Evolutionary conservation across 2,329 filamentous ascomycete genomes (phyloP).

Genomic region (Verticillium zaregamsianum): DNA sequence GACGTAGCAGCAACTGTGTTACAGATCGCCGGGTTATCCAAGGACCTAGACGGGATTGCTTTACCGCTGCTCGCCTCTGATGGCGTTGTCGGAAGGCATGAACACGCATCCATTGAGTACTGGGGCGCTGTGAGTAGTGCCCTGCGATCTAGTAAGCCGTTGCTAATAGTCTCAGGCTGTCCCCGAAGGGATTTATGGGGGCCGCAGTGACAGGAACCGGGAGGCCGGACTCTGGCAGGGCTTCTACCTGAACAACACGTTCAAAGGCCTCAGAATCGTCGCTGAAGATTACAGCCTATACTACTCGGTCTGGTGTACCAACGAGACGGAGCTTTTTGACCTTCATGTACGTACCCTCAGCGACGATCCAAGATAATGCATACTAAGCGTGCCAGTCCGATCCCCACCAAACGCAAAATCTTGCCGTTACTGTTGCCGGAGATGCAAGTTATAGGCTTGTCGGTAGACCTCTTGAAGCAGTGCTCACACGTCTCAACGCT

Average conservation of each 20-base stretch:
- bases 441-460: neutral
- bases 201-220: conserved; percentile 5
- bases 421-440: neutral
- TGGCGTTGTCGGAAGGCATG: conserved; percentile 21
- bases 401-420: neutral
- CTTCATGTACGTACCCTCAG: conserved; percentile 32
- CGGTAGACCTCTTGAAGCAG: neutral
- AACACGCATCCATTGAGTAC: conserved; percentile 45
- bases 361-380: too few species aligned
- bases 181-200: conserved; percentile 9
- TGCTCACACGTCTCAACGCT: conserved; percentile 9
- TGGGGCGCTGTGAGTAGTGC: conserved; percentile 29
- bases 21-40: conserved; percentile 20
- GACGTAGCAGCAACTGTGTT: conserved; percentile 50
- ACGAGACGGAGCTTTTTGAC: conserved; percentile 35
- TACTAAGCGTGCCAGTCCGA: too few species aligned
- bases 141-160: neutral
- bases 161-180: neutral
- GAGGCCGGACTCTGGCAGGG: conserved; percentile 37
- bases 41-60: conserved; percentile 43
- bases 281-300: conserved; percentile 44
- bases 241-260: conserved; percentile 39
- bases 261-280: conserved; percentile 46
- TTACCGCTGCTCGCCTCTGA: conserved; percentile 27
- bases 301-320: conserved; percentile 53